phyloP scores from a whole-genome alignment of 805 yeast genomes.

The Ogataea dorogensis region DNA sequence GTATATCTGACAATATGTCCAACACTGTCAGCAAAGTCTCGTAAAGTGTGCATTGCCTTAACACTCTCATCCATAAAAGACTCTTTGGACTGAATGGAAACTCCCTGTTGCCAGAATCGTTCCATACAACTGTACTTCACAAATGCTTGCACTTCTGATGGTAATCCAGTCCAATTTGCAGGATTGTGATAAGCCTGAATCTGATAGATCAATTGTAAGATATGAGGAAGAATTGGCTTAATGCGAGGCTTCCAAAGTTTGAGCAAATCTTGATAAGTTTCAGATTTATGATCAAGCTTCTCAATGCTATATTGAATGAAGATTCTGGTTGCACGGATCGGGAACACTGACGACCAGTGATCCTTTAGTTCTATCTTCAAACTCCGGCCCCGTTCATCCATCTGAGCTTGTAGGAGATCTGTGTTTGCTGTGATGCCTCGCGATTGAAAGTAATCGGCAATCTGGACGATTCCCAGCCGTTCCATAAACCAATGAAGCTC shows the following conservation, averaged over 20 bases:
- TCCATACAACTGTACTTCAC: conserved; percentile 88
- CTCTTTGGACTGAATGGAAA: conserved; percentile 89
- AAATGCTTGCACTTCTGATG: conserved; percentile 86
- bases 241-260: conserved; percentile 91
- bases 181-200: conserved; percentile 95
- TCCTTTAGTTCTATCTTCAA: conserved; percentile 78
- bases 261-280: conserved; percentile 67
- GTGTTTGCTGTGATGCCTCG: conserved; percentile 79
- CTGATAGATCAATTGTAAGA: conserved; percentile 81
- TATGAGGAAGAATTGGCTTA: conserved; percentile 87
- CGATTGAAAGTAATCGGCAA: conserved; percentile 83
- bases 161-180: conserved; percentile 82
- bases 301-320: conserved; percentile 95
- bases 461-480: conserved; percentile 88
- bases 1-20: conserved; percentile 96
- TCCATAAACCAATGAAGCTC: conserved; percentile 99
- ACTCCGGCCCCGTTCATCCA: conserved; percentile 84
- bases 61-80: conserved; percentile 92
- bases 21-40: conserved; percentile 97
- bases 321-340: conserved; percentile 92
- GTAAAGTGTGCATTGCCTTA: conserved; percentile 86
- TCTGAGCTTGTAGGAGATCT: conserved; percentile 69
- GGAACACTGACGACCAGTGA: conserved; percentile 93
- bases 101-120: conserved; percentile 98
- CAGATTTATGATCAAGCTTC: conserved; percentile 74